Evolutionary conservation across 495 filamentous ascomycete species (phyloP), one percentile per base, ranked within the genome.

Genomic region (Hypoxylon trugodes): DNA sequence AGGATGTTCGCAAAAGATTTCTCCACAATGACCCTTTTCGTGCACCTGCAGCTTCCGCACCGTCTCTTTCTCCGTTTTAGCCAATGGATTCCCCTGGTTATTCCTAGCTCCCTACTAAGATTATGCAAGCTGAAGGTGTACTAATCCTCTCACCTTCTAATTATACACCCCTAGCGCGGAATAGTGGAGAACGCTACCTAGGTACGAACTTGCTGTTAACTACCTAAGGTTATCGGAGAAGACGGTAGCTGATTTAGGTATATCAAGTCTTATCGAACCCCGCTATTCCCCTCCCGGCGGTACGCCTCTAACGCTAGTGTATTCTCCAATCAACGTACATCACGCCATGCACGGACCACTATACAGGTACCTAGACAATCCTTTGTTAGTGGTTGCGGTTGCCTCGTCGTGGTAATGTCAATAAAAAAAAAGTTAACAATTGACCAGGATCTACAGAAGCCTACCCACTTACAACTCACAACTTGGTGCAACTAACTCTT

Each of bases 31-130:
- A 59, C 64, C 58, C 15, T 62, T 68, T 63, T 30, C 24, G 65
- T 51, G n/a, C 60, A 47, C 54, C 28, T 64, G 54, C 59, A 64
- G 59, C 49, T 50, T 26, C 59, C 65, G 65, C 65, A 19, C 65
- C 65, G 38, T 68, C 65, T 60, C 55, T 68, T 68, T 68, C 59
- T 68, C 65, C 65, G 65, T 52, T 40, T 54, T 56, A 42, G 3
- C 65, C 65, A 64, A 68, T 65, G 9, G 22, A 25, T 45, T 43
- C 6, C 64, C 64, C 48, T 62, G 47, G 3, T 48, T 35, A 19
- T 55, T 7, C 19, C 19, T 57, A 43, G 42, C 49, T 49, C n/a
- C n/a, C 7, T 36, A 7, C 32, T 54, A 42, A 46, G 49, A 50
- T 56, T 37, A 54, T 65, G 61, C 61, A 10, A 49, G 55, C 35